These are phyloP conservation scores for Tuber calosporum DNA, from an alignment of 495 filamentous ascomycete species.

Conservation along the genomic window DNA sequence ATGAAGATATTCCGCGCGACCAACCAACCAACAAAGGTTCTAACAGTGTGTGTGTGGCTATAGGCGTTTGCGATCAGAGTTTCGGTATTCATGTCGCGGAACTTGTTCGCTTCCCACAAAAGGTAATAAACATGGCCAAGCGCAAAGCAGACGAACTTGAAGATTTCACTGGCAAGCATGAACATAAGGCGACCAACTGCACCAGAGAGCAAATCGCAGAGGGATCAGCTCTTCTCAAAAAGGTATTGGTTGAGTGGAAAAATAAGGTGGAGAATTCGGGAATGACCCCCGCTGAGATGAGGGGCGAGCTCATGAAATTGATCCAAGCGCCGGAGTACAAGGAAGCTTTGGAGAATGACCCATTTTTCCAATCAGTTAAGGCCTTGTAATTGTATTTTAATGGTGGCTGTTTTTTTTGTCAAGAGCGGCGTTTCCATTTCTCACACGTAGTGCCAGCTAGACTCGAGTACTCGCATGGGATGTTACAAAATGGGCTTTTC, in stretches of 20 bases:
- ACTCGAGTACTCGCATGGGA: not conserved
- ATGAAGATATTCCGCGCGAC: not conserved
- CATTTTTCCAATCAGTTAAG: conserved; percentile 83
- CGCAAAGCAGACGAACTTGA: conserved; percentile 96
- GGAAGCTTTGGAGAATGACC: conserved; percentile 65
- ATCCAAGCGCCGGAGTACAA: conserved; percentile 57
- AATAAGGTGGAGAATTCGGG: conserved; percentile 59
- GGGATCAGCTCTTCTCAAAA: conserved; percentile 80
- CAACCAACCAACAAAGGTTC: not conserved
- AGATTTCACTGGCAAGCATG: conserved; percentile 78
- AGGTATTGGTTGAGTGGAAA: conserved; percentile 82
- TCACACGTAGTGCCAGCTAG: not conserved
- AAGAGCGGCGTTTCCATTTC: not conserved
- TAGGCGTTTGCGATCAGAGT: conserved; percentile 81
- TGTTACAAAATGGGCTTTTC: not conserved
- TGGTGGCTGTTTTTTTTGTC: not conserved
- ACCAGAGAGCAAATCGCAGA: conserved; percentile 82
- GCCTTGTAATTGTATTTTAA: conserved; percentile 51
- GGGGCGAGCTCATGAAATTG: conserved; percentile 68
- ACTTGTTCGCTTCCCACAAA: conserved; percentile 92
- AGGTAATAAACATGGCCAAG: conserved; percentile 97
- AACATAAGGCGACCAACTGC: conserved; percentile 47
- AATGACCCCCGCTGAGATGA: conserved; percentile 70
- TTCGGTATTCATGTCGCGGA: conserved; percentile 99
- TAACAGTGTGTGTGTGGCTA: conserved; percentile 2